phyloP scores from a whole-genome alignment of 73 alveolate genomes.

The Symbiodinium pilosum region DNA sequence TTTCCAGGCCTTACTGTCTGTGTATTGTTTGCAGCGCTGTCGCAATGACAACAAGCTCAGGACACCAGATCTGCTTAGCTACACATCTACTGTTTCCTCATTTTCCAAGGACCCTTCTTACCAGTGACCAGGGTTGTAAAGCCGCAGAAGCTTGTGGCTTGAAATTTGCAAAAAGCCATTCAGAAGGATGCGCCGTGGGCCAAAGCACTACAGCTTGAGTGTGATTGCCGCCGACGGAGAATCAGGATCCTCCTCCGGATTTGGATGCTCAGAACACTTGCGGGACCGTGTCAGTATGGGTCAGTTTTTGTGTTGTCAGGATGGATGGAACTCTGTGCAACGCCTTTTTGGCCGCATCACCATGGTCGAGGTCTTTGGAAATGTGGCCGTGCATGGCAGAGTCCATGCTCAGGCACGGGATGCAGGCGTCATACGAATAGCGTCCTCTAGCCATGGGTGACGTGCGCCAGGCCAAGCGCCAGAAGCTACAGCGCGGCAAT shows the following conservation, averaged over 20 bases:
- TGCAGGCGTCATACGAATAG: too few relatives aligned
- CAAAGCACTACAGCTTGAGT: neutral
- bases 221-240: neutral
- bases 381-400: neutral
- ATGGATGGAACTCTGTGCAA: neutral
- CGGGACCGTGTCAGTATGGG: neutral
- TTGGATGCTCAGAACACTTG: too few relatives aligned
- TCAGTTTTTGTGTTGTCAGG: neutral
- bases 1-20: neutral
- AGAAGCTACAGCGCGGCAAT: neutral
- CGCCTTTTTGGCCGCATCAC: conserved; percentile 9
- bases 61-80: conserved; percentile 39
- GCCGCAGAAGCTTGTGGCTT: neutral
- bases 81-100: conserved; percentile 34
- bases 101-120: conserved; percentile 16
- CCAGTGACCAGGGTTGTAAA: neutral
- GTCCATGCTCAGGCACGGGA: neutral
- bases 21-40: neutral
- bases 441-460: neutral
- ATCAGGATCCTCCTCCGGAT: neutral
- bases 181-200: neutral
- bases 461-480: neutral
- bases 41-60: neutral
- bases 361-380: neutral
- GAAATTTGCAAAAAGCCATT: neutral